These are phyloP conservation scores for Senna tora DNA, from an alignment of 306 rosid genomes.

Conservation along the genomic window DNA sequence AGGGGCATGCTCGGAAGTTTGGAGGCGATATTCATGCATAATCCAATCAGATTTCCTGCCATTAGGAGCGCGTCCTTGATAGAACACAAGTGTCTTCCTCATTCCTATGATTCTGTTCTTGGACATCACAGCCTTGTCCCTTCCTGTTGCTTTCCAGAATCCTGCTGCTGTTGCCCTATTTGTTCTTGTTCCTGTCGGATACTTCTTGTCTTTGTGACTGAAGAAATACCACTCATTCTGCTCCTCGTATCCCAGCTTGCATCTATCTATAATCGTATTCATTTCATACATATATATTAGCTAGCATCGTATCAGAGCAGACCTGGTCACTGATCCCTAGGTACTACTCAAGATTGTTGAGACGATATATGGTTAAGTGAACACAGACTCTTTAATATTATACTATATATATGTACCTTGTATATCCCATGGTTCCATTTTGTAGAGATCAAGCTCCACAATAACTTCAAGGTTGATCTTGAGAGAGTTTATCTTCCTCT, in stretches of 20 bases:
- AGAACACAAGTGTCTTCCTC: constrained; percentile 94
- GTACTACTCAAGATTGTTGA: no score
- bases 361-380: no score
- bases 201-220: constrained; percentile 93
- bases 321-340: no score
- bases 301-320: no score
- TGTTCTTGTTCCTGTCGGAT: constrained; percentile 87
- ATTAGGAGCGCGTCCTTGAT: constrained; percentile 91
- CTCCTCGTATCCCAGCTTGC: constrained; percentile 76
- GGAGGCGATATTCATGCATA: constrained; percentile 91
- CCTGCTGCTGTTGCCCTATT: constrained; percentile 91
- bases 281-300: no score
- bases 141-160: constrained; percentile 96
- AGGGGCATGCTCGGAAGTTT: constrained; percentile 77
- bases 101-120: constrained; percentile 76
- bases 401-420: constrained; percentile 58
- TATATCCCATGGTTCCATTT: constrained; percentile 96
- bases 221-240: constrained; percentile 94
- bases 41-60: constrained; percentile 91
- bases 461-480: constrained; percentile 87
- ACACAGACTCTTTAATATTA: no score
- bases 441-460: constrained; percentile 87
- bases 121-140: constrained; percentile 86
- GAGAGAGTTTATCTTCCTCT: constrained; percentile 77
- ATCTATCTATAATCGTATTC: constrained; percentile 50